Evolutionary conservation across 2,329 filamentous ascomycete genomes (phyloP).

Genomic region (Colletotrichum shisoi): DNA sequence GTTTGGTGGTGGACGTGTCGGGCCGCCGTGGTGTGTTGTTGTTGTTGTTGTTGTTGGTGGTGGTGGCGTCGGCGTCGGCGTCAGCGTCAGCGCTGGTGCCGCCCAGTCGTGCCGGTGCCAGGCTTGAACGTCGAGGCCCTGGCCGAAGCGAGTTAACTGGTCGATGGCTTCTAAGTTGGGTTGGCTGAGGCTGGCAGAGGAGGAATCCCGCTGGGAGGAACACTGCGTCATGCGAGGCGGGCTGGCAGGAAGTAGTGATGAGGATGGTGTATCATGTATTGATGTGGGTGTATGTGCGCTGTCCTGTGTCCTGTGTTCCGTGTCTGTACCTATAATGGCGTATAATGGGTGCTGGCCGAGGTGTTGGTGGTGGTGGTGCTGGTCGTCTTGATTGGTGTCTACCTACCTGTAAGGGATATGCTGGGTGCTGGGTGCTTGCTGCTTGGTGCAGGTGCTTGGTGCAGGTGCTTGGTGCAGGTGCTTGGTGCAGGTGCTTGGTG

Average conservation of each 20-base stretch:
- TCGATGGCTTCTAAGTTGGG: conserved; percentile 36
- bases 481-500: no score
- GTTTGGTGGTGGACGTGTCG: not conserved
- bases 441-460: no score
- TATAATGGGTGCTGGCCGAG: no score
- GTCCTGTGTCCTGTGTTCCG: not conserved
- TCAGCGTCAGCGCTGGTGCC: conserved; percentile 5
- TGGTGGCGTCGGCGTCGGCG: conserved; percentile 6
- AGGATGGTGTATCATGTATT: not conserved
- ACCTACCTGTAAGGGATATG: not conserved
- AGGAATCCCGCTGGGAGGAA: conserved; percentile 37
- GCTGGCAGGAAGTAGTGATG: not conserved
- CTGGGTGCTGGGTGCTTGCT: no score
- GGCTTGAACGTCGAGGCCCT: conserved; percentile 36
- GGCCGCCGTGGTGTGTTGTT: not conserved
- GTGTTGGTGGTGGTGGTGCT: not conserved
- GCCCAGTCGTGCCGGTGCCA: conserved; percentile 27
- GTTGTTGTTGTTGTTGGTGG: not conserved
- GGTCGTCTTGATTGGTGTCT: conserved; percentile 14
- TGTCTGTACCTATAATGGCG: not conserved
- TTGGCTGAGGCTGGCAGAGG: conserved; percentile 36
- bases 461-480: no score
- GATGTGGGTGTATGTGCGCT: not conserved
- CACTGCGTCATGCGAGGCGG: conserved; percentile 38
- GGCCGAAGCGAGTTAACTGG: conserved; percentile 37